A percentile compares a stretch with the other conserved stretches of the same genome.
These are phyloP conservation scores for Tricholoma sp. DNA, from an alignment of 768 basidiomycete species.

Conservation along the genomic window DNA sequence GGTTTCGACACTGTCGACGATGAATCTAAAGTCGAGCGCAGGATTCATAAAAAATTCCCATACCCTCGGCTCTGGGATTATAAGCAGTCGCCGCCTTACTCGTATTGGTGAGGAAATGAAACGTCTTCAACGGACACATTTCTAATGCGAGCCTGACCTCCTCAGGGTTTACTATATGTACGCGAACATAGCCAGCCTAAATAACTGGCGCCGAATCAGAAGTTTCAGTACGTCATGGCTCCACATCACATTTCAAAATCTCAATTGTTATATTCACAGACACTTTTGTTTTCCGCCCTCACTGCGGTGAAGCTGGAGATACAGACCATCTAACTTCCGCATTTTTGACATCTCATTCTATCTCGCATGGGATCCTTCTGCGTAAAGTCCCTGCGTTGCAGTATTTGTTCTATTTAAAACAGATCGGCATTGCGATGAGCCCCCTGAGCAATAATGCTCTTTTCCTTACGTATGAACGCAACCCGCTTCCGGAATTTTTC, in stretches of 20 bases:
- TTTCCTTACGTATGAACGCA: slow-evolving; percentile 94
- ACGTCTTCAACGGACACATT: background rate
- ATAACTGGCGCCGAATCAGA: slow-evolving; percentile 81
- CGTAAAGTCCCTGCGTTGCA: slow-evolving; percentile 97
- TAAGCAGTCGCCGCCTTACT: slow-evolving; percentile 86
- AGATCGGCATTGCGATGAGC: slow-evolving; percentile 98
- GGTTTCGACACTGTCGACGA: slow-evolving; percentile 99
- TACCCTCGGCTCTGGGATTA: slow-evolving; percentile 89
- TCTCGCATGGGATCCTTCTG: slow-evolving; percentile 97
- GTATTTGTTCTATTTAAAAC: slow-evolving; percentile 96
- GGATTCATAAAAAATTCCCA: slow-evolving; percentile 92
- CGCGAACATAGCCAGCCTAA: slow-evolving; percentile 92
- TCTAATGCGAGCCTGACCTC: slow-evolving; percentile 3
- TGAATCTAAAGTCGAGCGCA: slow-evolving; percentile 88
- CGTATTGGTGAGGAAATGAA: slow-evolving; percentile 70
- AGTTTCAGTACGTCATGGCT: slow-evolving; percentile 78
- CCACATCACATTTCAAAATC: background rate
- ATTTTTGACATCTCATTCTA: slow-evolving; percentile 94
- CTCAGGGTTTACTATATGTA: slow-evolving; percentile 95
- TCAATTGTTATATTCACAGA: slow-evolving; percentile 40
- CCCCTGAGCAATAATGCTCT: slow-evolving; percentile 97
- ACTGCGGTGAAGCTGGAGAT: slow-evolving; percentile 97
- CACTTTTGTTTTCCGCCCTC: slow-evolving; percentile 95
- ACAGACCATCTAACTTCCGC: slow-evolving; percentile 96
- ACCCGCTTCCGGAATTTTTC: slow-evolving; percentile 97